A percentile compares a stretch with the other conserved stretches of the same genome.
phyloP scores from a whole-genome alignment of 2,329 filamentous ascomycete species.

The Botrytis byssoidea region DNA sequence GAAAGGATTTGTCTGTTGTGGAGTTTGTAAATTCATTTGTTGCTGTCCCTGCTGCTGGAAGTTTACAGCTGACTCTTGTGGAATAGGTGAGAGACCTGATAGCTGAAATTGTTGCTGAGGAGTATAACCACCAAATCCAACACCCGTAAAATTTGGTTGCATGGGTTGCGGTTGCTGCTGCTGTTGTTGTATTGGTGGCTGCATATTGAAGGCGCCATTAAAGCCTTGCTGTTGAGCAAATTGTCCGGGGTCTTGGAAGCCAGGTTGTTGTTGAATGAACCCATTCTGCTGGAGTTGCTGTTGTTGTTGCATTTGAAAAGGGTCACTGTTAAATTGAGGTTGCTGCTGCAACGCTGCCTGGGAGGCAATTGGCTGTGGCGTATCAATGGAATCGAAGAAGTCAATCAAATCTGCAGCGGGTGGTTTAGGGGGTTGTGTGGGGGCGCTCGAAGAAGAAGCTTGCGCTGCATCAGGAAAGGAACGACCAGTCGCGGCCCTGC shows the following conservation, averaged over 20 bases:
- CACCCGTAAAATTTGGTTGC: slow-evolving; percentile 65
- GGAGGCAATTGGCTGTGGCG: slow-evolving; percentile 67
- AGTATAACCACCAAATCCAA: slow-evolving; percentile 81
- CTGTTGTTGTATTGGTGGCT: slow-evolving; percentile 34
- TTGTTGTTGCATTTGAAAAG: slow-evolving; percentile 37
- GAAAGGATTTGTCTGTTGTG: slow-evolving; percentile 84
- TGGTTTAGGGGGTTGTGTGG: slow-evolving; percentile 51
- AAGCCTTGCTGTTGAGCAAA: slow-evolving; percentile 43
- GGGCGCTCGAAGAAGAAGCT: slow-evolving; percentile 43
- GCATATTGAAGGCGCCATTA: slow-evolving; percentile 34
- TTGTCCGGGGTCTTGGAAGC: slow-evolving; percentile 44
- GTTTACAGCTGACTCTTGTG: slow-evolving; percentile 53
- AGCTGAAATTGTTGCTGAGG: slow-evolving; percentile 61
- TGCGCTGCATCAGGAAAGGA: slow-evolving; percentile 37
- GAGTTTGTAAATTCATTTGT: slow-evolving; percentile 46
- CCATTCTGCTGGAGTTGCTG: slow-evolving; percentile 45
- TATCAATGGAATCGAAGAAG: slow-evolving; percentile 92
- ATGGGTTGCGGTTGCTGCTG: slow-evolving; percentile 45
- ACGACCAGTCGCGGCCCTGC: slow-evolving; percentile 32
- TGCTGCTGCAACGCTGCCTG: slow-evolving; percentile 43
- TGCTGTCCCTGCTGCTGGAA: slow-evolving; percentile 48
- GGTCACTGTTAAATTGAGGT: slow-evolving; percentile 35
- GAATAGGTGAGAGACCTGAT: slow-evolving; percentile 53
- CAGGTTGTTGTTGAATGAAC: slow-evolving; percentile 44
- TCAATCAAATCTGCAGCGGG: slow-evolving; percentile 81